A percentile compares a stretch with the other conserved stretches of the same genome.
phyloP scores from a whole-genome alignment of 176 grass and related monocot species.

The Carex kokanica region DNA sequence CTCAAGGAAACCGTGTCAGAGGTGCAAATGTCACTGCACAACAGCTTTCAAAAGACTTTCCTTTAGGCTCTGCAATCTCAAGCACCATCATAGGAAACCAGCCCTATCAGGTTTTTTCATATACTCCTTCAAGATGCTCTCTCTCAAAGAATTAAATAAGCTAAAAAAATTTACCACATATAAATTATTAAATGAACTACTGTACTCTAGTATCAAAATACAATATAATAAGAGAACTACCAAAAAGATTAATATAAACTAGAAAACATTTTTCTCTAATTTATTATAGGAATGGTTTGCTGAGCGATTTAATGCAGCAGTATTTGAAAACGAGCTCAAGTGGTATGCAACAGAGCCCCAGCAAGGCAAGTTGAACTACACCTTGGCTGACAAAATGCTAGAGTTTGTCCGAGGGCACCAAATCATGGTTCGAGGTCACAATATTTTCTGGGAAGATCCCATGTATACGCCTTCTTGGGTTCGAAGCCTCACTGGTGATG shows the following conservation, averaged over 20 bases:
- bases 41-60: constrained; percentile 63
- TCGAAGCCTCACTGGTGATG: constrained; percentile 52
- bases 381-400: constrained; percentile 48
- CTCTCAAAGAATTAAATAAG: background rate
- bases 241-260: background rate
- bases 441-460: constrained; percentile 97
- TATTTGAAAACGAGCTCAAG: constrained; percentile 96
- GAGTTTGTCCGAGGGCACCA: constrained; percentile 52
- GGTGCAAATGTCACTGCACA: constrained; percentile 45
- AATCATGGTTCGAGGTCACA: constrained; percentile 67
- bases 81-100: constrained; percentile 47
- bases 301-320: constrained; percentile 68
- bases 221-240: background rate
- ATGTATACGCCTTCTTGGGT: constrained; percentile 64
- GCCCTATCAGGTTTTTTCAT: constrained; percentile 50
- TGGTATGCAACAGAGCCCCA: constrained; percentile 89
- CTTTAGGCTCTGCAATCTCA: constrained; percentile 71
- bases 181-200: background rate
- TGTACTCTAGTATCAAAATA: background rate
- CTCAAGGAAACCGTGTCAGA: constrained; percentile 34
- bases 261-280: background rate
- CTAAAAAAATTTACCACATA: background rate
- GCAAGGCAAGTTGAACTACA: constrained; percentile 58
- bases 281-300: constrained; percentile 60
- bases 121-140: background rate